Conservation (phyloP, 2,329 filamentous ascomycete species). For the Penicillium sp. region DNA sequence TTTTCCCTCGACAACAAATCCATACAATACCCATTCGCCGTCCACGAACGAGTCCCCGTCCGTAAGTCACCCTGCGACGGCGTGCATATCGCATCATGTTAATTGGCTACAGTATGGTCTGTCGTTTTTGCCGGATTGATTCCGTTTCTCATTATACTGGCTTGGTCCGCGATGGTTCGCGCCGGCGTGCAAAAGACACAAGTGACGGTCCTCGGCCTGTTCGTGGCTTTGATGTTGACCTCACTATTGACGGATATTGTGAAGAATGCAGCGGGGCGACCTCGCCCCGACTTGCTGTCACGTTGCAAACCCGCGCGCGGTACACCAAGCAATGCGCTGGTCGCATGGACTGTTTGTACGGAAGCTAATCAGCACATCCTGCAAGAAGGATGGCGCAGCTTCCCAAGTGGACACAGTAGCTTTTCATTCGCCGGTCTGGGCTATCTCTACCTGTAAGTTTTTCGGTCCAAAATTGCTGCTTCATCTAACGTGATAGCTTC, state of each 20-base stretch:
- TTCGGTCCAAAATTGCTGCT: not conserved
- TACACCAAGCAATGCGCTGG: conserved; percentile 57
- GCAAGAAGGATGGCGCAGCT: conserved; percentile 67
- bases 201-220: conserved; percentile 78
- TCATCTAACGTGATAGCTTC: conserved; percentile 35
- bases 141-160: conserved; percentile 67
- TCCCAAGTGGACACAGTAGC: conserved; percentile 64
- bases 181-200: conserved; percentile 78
- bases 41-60: conserved; percentile 79
- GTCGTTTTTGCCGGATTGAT: conserved; percentile 76
- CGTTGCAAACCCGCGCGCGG: conserved; percentile 73
- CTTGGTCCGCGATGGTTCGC: conserved; percentile 64
- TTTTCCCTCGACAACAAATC: conserved; percentile 84
- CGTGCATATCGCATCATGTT: not conserved
- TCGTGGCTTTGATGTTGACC: conserved; percentile 74
- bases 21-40: conserved; percentile 84
- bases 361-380: conserved; percentile 57
- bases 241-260: conserved; percentile 84
- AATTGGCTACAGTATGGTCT: conserved; percentile 56
- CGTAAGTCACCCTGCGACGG: conserved; percentile 49
- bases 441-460: conserved; percentile 54
- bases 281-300: conserved; percentile 83
- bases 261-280: conserved; percentile 83
- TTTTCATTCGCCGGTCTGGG: conserved; percentile 64
- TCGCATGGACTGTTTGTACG: conserved; percentile 51